Base-by-base conservation (phyloP, 441 rosid genomes). In the Macaranga tanarius region DNA sequence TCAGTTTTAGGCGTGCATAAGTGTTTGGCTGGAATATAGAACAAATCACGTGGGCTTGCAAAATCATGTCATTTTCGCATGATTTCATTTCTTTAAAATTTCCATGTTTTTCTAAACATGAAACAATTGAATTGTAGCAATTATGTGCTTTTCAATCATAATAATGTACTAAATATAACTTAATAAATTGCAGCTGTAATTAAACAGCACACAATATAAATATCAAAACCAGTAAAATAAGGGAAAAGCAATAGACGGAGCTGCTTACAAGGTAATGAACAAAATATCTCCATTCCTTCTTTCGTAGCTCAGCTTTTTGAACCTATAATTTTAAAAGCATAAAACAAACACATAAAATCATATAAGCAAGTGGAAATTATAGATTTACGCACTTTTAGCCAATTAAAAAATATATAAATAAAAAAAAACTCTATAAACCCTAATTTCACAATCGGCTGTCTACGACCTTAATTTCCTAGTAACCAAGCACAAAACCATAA, bases 241-340 rank as follows among this genome's bases (percentile, higher is more conserved):
- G 62, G 13, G 44, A 59, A 56, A 61, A 68, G 45, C 6, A 50
- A 61, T 19, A 61, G 6, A 70, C 47, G 55, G 6, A 70, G 52
- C 26, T 70, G 22, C 99, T 89, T 83, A 93, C 98, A 60, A 93
- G 97, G 84, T 96, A 96, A 79, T 93, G 99, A 76, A 93, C 99
- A 80, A 88, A 92, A 85, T 89, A 96, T 84, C 82, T 85, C 97
- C 99, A 85, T 73, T 96, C 99, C 82, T 92, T 92, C 83, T 88
- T 93, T 17, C 97, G 92, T 56, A 86, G 84, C 84, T 96, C 99
- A 22, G 85, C 92, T 75, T 87, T 93, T 81, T 96, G 98, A 82
- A 96, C 88, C 99, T 96, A 78, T 26, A 75, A 71, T 79, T 12
- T 45, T 58, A 70, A 77, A 71, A 71, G 51, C 22, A 67, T 16